These are phyloP conservation scores for Scutellaria baicalensis DNA, from an alignment of 257 asterid species.

Conservation along the genomic window DNA sequence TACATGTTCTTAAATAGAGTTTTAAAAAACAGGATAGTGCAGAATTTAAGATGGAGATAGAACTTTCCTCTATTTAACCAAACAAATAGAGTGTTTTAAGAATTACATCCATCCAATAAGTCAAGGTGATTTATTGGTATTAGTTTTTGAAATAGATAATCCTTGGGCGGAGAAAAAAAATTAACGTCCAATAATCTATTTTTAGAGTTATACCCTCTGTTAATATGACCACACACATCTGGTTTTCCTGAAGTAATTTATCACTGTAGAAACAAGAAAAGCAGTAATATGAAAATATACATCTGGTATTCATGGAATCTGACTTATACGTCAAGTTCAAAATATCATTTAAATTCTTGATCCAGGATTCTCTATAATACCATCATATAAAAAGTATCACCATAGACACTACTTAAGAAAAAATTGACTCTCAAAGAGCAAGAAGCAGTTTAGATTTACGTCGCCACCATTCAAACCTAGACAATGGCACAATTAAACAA, in stretches of 20 bases:
- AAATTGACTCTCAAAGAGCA: neutral
- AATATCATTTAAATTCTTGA: neutral
- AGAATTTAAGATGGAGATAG: neutral
- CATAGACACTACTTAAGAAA: neutral
- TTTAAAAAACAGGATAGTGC: neutral
- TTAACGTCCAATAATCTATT: neutral
- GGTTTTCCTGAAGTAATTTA: neutral
- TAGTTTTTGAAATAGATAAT: neutral
- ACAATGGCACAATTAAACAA: neutral
- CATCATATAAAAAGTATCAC: no score
- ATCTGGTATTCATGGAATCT: neutral
- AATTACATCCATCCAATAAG: neutral
- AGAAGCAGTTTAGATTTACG: neutral
- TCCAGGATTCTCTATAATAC: neutral
- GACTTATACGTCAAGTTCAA: neutral
- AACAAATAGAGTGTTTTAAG: neutral
- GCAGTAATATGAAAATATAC: neutral
- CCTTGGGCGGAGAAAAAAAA: neutral
- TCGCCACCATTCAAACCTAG: neutral
- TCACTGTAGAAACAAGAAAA: neutral
- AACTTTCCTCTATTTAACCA: neutral
- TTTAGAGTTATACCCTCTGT: neutral
- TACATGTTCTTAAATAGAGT: neutral
- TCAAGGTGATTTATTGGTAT: neutral
- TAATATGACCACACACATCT: no score